Base-by-base conservation (phyloP, 2,329 filamentous ascomycete species). In the Penicillium aurantiogriseum region DNA sequence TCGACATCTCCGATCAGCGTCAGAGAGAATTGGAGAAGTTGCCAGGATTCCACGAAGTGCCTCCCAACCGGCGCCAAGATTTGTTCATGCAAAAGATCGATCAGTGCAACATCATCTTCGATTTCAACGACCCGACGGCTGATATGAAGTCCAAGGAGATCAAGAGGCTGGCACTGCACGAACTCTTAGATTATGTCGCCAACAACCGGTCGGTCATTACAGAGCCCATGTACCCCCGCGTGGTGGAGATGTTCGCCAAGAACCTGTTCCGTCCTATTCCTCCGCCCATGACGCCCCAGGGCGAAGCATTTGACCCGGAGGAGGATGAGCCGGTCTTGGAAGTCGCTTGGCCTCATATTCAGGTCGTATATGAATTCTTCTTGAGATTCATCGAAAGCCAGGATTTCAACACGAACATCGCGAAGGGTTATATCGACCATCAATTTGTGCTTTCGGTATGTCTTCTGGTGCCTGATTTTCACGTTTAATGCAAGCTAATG, bases 111-210 rank as follows among this genome's bases (percentile, higher is more conserved):
- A 95, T 99, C 80, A 99, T 99, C 70, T 99, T 99, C 73, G 94
- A 99, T 79, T 99, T 99, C 80, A 99, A 97, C 74, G 94, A 99
- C 76, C 91, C 93, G 48, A 96, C 91, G 64, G 92, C 89, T 66
- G 94, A 99, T 74, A 97, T 99, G 92, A 99, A 99, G 77, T 96
- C 93, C 47, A 99, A 99, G 80, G 94, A 99, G 78, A 97, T 99
- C 83, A 99, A 99, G 82, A 86, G 94, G 70, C 81, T 99, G 66
- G 94, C 94, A 42, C 83, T 99, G 44, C 94, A 99, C 74, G 94
- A 99, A 75, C 82, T 99, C 61, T 84, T 99, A 63, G 94, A 99
- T 76, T 99, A 99, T 73, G 94, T 99, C 57, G 93, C 94, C 69
- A 97, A 97, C 78, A 99, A 99, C 75, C 86, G 94, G 67, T 93